A percentile compares a stretch with the other conserved stretches of the same genome.
Conservation (phyloP, 208 protist species). For the Leishmania lainsoni region DNA sequence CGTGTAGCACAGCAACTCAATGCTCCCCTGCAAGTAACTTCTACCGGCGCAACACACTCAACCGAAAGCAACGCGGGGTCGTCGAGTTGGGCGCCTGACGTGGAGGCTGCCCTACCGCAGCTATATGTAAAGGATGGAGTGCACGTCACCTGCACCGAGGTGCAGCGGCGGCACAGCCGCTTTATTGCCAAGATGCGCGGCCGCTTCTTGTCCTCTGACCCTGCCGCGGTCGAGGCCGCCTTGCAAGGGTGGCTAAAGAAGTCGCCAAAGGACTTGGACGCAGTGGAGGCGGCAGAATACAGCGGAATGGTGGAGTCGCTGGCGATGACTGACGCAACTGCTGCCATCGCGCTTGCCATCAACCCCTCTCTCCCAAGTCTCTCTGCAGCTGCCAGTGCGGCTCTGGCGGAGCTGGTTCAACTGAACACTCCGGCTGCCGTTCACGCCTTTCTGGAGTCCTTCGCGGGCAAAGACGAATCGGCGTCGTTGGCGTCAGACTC, state of each 20-base stretch:
- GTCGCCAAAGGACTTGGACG: conserved; percentile 1
- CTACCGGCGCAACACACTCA: neutral
- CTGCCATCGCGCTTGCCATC: conserved; percentile 61
- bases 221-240: conserved; percentile 17
- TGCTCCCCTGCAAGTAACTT: neutral
- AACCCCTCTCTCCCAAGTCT: conserved; percentile 54
- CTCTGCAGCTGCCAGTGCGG: conserved; percentile 30
- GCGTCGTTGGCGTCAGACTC: conserved; percentile 47
- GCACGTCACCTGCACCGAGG: conserved; percentile 22
- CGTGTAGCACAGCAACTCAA: conserved; percentile 16
- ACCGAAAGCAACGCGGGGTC: neutral
- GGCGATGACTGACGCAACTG: conserved; percentile 27
- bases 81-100: neutral
- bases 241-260: conserved; percentile 12
- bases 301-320: conserved; percentile 63
- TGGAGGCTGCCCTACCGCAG: neutral
- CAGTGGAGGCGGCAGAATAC: conserved; percentile 38
- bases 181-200: conserved; percentile 55
- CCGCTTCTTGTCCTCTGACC: conserved; percentile 39
- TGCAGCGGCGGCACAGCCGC: conserved; percentile 43
- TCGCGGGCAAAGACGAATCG: conserved; percentile 52
- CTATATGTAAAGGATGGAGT: conserved; percentile 54
- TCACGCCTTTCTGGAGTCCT: conserved; percentile 57
- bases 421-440: conserved; percentile 44
- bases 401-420: conserved; percentile 55